phyloP scores from a whole-genome alignment of 352 stramenopile genomes.

The Pythium sp. region DNA sequence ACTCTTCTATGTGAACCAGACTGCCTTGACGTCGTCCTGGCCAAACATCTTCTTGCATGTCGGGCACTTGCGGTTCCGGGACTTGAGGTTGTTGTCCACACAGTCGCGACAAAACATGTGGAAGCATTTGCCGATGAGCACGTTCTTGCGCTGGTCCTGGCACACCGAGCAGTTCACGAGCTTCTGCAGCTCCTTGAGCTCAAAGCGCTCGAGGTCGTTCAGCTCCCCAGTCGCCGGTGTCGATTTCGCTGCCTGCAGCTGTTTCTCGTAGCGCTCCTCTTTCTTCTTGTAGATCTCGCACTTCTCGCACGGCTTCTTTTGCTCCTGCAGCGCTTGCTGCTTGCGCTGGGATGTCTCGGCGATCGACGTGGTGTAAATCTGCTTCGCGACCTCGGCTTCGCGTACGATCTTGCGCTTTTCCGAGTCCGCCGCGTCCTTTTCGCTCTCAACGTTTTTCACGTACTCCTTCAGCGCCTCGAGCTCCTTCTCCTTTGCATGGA shows the following conservation, averaged over 20 bases:
- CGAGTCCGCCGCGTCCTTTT: slow-evolving; percentile 45
- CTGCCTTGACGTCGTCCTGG: slow-evolving; percentile 83
- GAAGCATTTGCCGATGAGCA: slow-evolving; percentile 88
- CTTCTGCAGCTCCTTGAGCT: slow-evolving; percentile 82
- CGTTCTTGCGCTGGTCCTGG: slow-evolving; percentile 80
- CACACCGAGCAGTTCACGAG: slow-evolving; percentile 84
- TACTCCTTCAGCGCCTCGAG: slow-evolving; percentile 66
- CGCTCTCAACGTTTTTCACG: slow-evolving; percentile 47
- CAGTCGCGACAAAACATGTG: slow-evolving; percentile 90
- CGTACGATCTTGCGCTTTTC: slow-evolving; percentile 58
- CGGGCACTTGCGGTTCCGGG: slow-evolving; percentile 86
- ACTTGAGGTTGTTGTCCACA: slow-evolving; percentile 86
- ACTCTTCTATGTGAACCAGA: slow-evolving; percentile 72
- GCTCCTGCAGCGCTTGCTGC: slow-evolving; percentile 52
- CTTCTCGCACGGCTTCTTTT: slow-evolving; percentile 48
- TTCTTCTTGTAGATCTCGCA: slow-evolving; percentile 58
- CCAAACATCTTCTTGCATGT: slow-evolving; percentile 91
- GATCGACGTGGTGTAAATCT: slow-evolving; percentile 43
- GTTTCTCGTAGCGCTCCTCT: slow-evolving; percentile 43
- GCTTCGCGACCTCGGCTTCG: slow-evolving; percentile 62
- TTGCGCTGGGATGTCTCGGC: slow-evolving; percentile 51
- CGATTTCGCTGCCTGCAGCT: slow-evolving; percentile 36
- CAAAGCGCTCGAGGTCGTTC: slow-evolving; percentile 72
- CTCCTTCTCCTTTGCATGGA: slow-evolving; percentile 60
- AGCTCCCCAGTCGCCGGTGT: slow-evolving; percentile 36